Evolutionary conservation across 139 green algal genomes (phyloP), one percentile per base, ranked within the genome.

Genomic region (Nannochloris sp.): DNA sequence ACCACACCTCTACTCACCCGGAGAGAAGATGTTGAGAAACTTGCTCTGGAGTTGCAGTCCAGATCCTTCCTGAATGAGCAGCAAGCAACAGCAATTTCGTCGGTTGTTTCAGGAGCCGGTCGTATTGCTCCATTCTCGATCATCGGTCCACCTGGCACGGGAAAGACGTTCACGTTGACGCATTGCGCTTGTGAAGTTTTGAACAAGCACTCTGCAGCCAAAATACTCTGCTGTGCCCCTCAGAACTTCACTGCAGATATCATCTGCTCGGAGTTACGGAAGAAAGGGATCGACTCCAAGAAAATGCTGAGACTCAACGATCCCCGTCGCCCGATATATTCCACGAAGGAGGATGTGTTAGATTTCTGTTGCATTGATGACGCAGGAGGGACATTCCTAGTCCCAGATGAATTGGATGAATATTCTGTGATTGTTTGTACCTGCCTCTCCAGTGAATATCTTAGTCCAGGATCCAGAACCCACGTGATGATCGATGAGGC

Each of bases 151-250:
- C 81, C 81, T 25, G 76, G 82, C n/a, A 86, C 82, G 5, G 85
- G 85, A 62, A 91, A 91, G 75, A 89, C 85, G 1, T 62, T 87
- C 20, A 91, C 85, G 0, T 59, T 90, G 16, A 81, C 88, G 33
- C 73, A 86, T 59, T 69, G 57, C 3, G 78, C 70, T 1, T 69
- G 87, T 31, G 67, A 78, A 61, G 23, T 80, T 29, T 62, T 84
- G 30, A 14, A 55, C 14, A 17, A 23, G 6, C 46, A 79, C 46
- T 50, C 65, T 12, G 20, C 8, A 3, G 66, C 63, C 1, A 67
- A 70, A 11, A 56, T 88, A 28, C 65, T 85, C 50, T 50, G 80
- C 25, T 71, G 58, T 29, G 77, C 82, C 5, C 79, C 82, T 1
- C 62, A 57, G 10, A 70, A 76, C 62, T 88, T 73, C 69, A 66